Evolutionary conservation across 371 early-diverging fungal species (phyloP).

Genomic region (Actinomortierella ambigua): DNA sequence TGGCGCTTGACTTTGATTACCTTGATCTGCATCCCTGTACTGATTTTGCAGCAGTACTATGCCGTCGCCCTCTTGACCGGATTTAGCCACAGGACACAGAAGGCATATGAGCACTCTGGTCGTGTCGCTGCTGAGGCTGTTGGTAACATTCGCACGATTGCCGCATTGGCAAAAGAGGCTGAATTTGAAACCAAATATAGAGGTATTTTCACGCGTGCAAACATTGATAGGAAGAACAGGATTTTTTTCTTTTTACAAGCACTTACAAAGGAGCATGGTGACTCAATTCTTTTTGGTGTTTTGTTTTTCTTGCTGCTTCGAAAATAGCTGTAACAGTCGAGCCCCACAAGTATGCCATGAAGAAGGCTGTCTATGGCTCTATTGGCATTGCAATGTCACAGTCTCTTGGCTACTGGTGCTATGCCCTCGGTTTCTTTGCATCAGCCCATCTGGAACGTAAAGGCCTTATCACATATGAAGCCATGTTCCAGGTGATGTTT

Average conservation of each 20-base stretch:
- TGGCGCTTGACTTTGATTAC: conserved; percentile 61
- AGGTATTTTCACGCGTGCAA: conserved; percentile 10
- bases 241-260: neutral
- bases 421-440: conserved; percentile 61
- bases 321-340: conserved; percentile 10
- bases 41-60: conserved; percentile 26
- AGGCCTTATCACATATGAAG: conserved; percentile 37
- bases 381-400: conserved; percentile 71
- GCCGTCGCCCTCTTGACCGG: conserved; percentile 44
- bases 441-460: conserved; percentile 52
- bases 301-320: neutral
- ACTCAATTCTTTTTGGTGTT: neutral
- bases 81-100: conserved; percentile 63
- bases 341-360: conserved; percentile 68
- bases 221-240: neutral
- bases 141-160: conserved; percentile 86
- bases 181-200: conserved; percentile 64
- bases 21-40: conserved; percentile 13
- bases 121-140: conserved; percentile 89
- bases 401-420: conserved; percentile 64
- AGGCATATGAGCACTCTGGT: conserved; percentile 70
- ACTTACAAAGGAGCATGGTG: neutral
- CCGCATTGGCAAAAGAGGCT: conserved; percentile 78
- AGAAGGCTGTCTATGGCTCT: conserved; percentile 59
- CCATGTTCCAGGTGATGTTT: conserved; percentile 69